Evolutionary conservation across 164 flowering plant species (phyloP), one percentile per base, ranked within the genome.

Genomic region (Cinnamomum micranthum): DNA sequence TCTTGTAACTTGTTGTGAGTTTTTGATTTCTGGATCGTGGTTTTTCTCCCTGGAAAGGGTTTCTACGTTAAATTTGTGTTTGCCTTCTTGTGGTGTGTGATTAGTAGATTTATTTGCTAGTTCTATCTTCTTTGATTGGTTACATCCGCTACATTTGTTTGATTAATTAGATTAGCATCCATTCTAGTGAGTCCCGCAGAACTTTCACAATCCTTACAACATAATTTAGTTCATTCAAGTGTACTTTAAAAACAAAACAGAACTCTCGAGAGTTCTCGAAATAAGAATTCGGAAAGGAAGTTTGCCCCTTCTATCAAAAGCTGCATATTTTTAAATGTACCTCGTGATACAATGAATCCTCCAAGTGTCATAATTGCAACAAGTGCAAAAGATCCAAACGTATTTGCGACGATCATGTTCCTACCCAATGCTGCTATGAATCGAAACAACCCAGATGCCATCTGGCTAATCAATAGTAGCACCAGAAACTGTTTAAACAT

Each of bases 361-460:
- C 79, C 75, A 31, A 77, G 75, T 17, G 73, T 65, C 51, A 77
- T 14, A 22, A 65, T 52, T 15, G 50, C 71, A 72, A 77, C 47
- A 33, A 77, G 51, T 52, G 71, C 71, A 59, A 77, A 77, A 22
- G 75, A 66, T 11, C 79, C 79, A 55, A 77, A 71, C 41, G 79
- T 77, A 35, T 66, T 77, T 59, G 79, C 75, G 15, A 77, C 75
- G 22, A 77, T 59, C 71, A 77, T 71, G 68, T 72, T 67, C 20
- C 79, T 20, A 55, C 75, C 75, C 25, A 77, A 9, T 23, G 75
- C 25, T 23, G 71, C 75, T 6, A 67, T 58, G 2, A 72, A 50
- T 2, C 79, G 79, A 50, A 77, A 77, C 27, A 77, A n/a, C 1
- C 58, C 75, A 51, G 79, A 72, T 7, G 79, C 67, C 41, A 68